These are phyloP conservation scores for Spirogloea muscicola DNA, from an alignment of 139 green algal species.

Conservation along the genomic window DNA sequence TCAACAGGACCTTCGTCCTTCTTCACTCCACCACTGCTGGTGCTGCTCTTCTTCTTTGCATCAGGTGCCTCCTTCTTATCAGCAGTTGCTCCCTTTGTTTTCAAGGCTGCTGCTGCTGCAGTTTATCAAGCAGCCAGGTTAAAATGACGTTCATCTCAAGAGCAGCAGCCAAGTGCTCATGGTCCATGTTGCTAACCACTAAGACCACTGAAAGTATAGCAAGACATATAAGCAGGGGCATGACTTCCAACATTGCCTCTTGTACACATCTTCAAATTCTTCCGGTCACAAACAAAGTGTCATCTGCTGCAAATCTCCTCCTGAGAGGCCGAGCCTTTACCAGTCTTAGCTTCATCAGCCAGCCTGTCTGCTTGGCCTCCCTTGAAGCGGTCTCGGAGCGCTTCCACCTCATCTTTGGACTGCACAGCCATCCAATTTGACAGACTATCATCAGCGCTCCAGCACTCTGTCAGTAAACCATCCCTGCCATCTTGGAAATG, in stretches of 20 bases:
- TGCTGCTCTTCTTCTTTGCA: conserved; percentile 15
- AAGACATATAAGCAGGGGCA: background rate
- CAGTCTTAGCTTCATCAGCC: background rate
- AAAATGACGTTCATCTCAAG: conserved; percentile 5
- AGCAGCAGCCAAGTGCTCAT: background rate
- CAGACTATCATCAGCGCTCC: too few relatives aligned
- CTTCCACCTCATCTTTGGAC: conserved; percentile 46
- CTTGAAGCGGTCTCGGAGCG: conserved; percentile 14
- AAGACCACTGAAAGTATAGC: background rate
- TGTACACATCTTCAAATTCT: too few relatives aligned
- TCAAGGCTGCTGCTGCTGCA: background rate
- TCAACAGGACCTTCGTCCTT: conserved; percentile 16
- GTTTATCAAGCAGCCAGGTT: background rate
- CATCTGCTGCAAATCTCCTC: conserved; percentile 1
- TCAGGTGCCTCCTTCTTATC: conserved; percentile 1
- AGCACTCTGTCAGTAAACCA: too few relatives aligned
- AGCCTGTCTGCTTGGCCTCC: conserved; percentile 41
- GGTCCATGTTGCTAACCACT: background rate
- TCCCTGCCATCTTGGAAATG: too few relatives aligned
- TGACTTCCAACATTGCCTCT: background rate
- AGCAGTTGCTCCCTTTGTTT: background rate
- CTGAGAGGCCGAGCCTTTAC: background rate
- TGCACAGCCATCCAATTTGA: too few relatives aligned
- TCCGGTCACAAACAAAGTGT: background rate
- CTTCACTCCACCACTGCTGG: conserved; percentile 1